phyloP scores from a whole-genome alignment of 1,139 yeast species.

The Petasospora rhodanensis region DNA sequence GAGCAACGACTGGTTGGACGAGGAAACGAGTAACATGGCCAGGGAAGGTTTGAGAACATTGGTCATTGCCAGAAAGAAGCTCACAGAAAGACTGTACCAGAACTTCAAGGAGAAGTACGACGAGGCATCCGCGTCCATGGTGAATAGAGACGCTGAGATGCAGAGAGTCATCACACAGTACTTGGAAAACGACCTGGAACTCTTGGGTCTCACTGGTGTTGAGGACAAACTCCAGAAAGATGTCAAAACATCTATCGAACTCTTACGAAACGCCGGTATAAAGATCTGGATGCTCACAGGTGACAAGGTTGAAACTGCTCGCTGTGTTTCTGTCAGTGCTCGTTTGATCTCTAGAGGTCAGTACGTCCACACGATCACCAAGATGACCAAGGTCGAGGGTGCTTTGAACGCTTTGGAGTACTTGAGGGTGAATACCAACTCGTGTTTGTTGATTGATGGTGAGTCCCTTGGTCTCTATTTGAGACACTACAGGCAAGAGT shows the following conservation, averaged over 20 bases:
- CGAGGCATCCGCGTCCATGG: conserved; percentile 75
- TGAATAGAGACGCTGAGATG: conserved; percentile 70
- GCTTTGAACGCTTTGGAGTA: conserved; percentile 77
- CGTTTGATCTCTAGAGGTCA: conserved; percentile 91
- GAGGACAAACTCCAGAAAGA: conserved; percentile 91
- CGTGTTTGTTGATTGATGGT: conserved; percentile 90
- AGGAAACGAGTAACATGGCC: conserved; percentile 97
- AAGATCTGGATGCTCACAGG: conserved; percentile 99
- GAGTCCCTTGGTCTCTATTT: conserved; percentile 75
- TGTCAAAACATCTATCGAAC: conserved; percentile 87
- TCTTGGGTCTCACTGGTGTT: conserved; percentile 93
- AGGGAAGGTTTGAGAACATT: conserved; percentile 95
- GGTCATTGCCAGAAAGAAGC: conserved; percentile 79
- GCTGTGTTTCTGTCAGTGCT: conserved; percentile 94
- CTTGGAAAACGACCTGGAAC: conserved; percentile 79
- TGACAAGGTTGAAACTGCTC: conserved; percentile 97
- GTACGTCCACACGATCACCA: conserved; percentile 81
- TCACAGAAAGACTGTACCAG: conserved; percentile 50
- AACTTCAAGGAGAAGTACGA: conserved; percentile 62
- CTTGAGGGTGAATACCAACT: conserved; percentile 61
- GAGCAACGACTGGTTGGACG: conserved; percentile 93
- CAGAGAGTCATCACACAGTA: conserved; percentile 61
- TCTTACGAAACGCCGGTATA: conserved; percentile 91
- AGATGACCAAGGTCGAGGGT: conserved; percentile 49
- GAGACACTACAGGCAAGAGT: conserved; percentile 60